phyloP scores from a whole-genome alignment of 257 asterid genomes.

The Anisodus tanguticus region DNA sequence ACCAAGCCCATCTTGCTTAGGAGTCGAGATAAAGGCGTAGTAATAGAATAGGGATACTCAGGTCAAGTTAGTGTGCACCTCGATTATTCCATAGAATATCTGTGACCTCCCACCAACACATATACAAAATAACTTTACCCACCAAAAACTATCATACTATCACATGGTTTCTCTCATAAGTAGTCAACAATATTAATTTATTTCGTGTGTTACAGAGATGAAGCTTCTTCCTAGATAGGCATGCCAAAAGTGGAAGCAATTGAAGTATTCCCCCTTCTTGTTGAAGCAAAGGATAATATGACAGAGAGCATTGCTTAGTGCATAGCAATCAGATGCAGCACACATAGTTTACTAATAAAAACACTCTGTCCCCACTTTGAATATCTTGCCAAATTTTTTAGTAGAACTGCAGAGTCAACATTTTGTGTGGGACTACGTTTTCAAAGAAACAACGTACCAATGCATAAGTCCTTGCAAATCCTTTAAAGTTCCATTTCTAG shows the following conservation, averaged over 20 bases:
- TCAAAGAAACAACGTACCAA: no score
- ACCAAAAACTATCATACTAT: not conserved
- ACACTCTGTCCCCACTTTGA: not conserved
- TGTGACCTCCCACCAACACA: not conserved
- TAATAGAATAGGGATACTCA: not conserved
- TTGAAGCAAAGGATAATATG: slow-evolving; percentile 14
- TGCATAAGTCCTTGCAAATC: no score
- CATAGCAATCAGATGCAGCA: not conserved
- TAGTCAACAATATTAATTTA: slow-evolving; percentile 2
- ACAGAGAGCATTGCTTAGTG: not conserved
- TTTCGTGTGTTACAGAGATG: not conserved
- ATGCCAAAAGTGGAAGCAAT: slow-evolving; percentile 15
- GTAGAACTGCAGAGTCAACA: not conserved
- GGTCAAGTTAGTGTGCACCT: not conserved
- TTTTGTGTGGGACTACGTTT: no score
- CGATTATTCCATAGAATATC: not conserved
- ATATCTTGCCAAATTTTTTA: not conserved
- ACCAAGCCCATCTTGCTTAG: not conserved
- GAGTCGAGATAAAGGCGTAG: not conserved
- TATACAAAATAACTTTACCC: not conserved
- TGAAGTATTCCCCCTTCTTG: slow-evolving; percentile 18
- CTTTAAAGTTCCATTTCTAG: no score
- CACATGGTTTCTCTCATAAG: not conserved
- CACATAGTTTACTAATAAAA: not conserved
- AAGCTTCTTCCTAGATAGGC: not conserved